These are phyloP conservation scores for Paratrypanosoma confusum DNA, from an alignment of 208 protist species.

Conservation along the genomic window DNA sequence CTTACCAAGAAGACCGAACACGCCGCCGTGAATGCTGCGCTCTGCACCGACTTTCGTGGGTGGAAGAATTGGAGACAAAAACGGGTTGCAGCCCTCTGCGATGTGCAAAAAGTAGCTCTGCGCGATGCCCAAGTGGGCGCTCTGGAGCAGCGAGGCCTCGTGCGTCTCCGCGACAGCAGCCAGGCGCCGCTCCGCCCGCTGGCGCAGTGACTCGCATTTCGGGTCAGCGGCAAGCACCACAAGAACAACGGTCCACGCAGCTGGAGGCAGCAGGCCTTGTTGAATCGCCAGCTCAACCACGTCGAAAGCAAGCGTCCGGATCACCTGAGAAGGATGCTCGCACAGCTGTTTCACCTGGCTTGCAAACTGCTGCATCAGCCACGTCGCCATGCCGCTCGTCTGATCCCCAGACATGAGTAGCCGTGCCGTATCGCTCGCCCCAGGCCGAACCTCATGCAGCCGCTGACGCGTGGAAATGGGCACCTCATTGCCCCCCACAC, in stretches of 20 bases:
- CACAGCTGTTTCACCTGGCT: conserved; percentile 28
- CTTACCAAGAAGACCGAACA: conserved; percentile 33
- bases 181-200: conserved; percentile 30
- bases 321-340: conserved; percentile 13
- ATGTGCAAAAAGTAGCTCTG: conserved; percentile 40
- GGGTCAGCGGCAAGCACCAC: conserved; percentile 50
- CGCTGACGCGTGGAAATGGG: too few species aligned
- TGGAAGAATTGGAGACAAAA: not conserved
- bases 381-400: conserved; percentile 84
- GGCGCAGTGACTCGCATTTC: conserved; percentile 19
- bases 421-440: too few species aligned
- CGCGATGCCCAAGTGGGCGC: conserved; percentile 26
- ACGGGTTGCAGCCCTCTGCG: too few species aligned
- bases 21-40: conserved; percentile 23
- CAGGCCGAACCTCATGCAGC: too few species aligned
- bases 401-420: too few species aligned
- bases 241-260: conserved; percentile 38
- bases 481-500: too few species aligned
- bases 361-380: conserved; percentile 70
- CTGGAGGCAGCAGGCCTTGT: conserved; percentile 61
- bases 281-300: conserved; percentile 45
- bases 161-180: conserved; percentile 30
- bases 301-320: conserved; percentile 44
- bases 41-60: not conserved
- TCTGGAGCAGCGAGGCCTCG: conserved; percentile 42